Evolutionary conservation across 2,329 filamentous ascomycete species (phyloP).

Genomic region (Periconia sp.): DNA sequence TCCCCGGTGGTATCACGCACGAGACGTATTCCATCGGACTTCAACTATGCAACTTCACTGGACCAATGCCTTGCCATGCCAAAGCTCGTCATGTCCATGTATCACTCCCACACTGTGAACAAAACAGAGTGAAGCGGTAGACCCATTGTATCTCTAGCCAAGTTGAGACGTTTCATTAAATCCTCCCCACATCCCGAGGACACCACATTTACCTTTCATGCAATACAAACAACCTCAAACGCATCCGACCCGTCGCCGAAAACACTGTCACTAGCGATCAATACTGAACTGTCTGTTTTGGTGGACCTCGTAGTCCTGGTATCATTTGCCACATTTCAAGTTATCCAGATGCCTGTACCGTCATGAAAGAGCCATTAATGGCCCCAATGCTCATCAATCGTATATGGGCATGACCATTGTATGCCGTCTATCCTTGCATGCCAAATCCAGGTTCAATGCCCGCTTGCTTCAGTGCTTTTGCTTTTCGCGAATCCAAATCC

Average conservation of each 20-base stretch:
- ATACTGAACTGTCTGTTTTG: not conserved
- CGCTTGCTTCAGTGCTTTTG: slow-evolving; percentile 60
- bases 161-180: too few relatives aligned
- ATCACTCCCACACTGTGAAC: too few relatives aligned
- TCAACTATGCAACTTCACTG: not conserved
- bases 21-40: not conserved
- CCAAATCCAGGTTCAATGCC: slow-evolving; percentile 70
- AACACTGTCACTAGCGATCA: not conserved
- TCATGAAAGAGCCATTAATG: slow-evolving; percentile 1
- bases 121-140: too few relatives aligned
- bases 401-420: slow-evolving; percentile 2
- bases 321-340: slow-evolving; percentile 15
- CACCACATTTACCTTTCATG: too few relatives aligned
- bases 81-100: not conserved
- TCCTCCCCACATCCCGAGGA: too few relatives aligned
- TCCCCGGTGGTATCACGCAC: not conserved
- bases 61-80: not conserved
- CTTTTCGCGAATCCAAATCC: slow-evolving; percentile 51
- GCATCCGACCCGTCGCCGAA: not conserved
- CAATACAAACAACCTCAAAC: too few relatives aligned
- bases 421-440: slow-evolving; percentile 66
- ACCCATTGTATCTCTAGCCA: too few relatives aligned
- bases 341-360: slow-evolving; percentile 12
- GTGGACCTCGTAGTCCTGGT: slow-evolving; percentile 19
- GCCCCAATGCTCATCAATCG: slow-evolving; percentile 1